Evolutionary conservation across 2,329 filamentous ascomycete species (phyloP).

Genomic region (Xylaria polymorpha): DNA sequence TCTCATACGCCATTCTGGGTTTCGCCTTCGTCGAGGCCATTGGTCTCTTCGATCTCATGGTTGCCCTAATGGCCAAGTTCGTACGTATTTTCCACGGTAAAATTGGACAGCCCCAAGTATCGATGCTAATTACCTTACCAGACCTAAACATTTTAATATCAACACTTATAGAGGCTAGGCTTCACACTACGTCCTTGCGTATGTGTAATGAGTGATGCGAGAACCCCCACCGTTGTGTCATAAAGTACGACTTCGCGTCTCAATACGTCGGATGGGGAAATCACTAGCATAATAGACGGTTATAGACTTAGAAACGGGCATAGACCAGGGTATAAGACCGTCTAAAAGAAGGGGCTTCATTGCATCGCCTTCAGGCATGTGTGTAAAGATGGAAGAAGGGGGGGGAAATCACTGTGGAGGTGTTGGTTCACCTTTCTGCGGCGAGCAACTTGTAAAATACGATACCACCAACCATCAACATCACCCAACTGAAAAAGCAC

Average conservation of each 20-base stretch:
- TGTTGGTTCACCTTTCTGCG: conserved; percentile 13
- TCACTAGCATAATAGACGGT: conserved; percentile 53
- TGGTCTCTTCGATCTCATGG: conserved; percentile 89
- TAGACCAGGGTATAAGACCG: conserved; percentile 43
- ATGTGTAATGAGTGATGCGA: conserved; percentile 47
- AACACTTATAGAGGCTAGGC: conserved; percentile 47
- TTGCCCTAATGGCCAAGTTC: conserved; percentile 95
- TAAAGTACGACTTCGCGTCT: conserved; percentile 38
- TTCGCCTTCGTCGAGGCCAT: conserved; percentile 96
- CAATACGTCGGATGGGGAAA: conserved; percentile 48
- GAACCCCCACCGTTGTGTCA: conserved; percentile 42
- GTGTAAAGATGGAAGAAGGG: conserved; percentile 50
- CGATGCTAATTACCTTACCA: conserved; percentile 38
- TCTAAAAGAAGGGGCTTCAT: conserved; percentile 41
- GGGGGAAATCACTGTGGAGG: conserved; percentile 38
- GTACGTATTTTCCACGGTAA: conserved; percentile 61
- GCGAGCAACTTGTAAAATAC: conserved; percentile 40
- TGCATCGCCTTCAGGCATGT: conserved; percentile 50
- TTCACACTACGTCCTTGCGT: conserved; percentile 46
- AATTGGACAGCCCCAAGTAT: conserved; percentile 17
- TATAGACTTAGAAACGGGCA: conserved; percentile 44
- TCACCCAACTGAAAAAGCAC: conserved; percentile 34
- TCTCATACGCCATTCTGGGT: conserved; percentile 95
- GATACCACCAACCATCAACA: conserved; percentile 33
- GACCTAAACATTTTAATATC: conserved; percentile 51